Evolutionary conservation across 768 basidiomycete species (phyloP).

Genomic region (Myochromella boudieri): DNA sequence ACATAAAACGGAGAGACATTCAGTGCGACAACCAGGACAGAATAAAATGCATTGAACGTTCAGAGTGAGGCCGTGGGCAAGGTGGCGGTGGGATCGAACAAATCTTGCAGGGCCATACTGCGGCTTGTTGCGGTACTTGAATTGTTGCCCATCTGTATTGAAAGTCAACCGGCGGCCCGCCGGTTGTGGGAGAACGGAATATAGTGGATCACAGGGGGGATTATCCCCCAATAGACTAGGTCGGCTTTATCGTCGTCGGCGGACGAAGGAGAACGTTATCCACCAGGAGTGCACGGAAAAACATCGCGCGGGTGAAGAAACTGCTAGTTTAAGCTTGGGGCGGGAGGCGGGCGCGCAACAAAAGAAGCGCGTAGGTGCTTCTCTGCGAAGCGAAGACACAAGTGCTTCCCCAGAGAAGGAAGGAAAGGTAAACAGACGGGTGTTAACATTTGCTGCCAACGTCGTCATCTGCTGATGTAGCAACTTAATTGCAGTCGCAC

Average conservation of each 20-base stretch:
- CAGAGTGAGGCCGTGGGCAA: too few relatives aligned
- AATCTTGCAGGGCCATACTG: not conserved
- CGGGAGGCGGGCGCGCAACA: slow-evolving; percentile 5
- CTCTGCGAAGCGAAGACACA: not conserved
- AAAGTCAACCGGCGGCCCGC: slow-evolving; percentile 10
- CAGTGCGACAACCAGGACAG: too few relatives aligned
- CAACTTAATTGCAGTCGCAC: too few relatives aligned
- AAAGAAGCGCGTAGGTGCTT: not conserved
- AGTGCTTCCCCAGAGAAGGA: slow-evolving; percentile 1
- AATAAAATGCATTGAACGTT: too few relatives aligned
- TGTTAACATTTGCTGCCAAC: not conserved
- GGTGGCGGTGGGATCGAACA: too few relatives aligned
- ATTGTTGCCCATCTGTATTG: not conserved
- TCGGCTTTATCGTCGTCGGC: slow-evolving; percentile 1
- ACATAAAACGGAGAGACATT: too few relatives aligned
- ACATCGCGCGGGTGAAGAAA: not conserved
- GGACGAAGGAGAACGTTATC: not conserved
- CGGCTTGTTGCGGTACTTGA: slow-evolving; percentile 5
- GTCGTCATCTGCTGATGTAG: slow-evolving; percentile 5
- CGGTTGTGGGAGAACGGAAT: slow-evolving; percentile 5
- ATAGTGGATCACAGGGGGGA: not conserved
- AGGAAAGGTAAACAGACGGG: not conserved
- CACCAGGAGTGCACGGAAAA: not conserved
- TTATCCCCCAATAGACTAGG: slow-evolving; percentile 17
- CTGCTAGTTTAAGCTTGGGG: too few relatives aligned